Conservation (phyloP, 139 green algal species). For the Chlamydomonas sp. region DNA sequence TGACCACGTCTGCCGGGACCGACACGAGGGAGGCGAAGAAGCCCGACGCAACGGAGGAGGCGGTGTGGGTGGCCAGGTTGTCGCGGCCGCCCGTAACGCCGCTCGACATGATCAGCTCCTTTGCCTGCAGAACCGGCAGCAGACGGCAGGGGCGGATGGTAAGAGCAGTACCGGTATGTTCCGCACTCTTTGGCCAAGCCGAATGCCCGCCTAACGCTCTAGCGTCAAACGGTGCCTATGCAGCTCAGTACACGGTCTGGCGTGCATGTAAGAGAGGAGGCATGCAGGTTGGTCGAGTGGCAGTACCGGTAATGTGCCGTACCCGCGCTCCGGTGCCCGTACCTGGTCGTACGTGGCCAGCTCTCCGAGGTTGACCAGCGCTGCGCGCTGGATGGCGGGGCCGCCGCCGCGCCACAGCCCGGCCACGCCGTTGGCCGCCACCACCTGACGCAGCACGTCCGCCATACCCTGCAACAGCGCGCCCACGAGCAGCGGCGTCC, state of each 20-base stretch:
- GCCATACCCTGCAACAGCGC: conserved; percentile 26
- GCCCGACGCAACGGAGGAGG: conserved; percentile 55
- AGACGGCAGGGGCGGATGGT: neutral
- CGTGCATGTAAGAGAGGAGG: no score
- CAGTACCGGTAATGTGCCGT: no score
- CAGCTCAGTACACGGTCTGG: no score
- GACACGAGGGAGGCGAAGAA: conserved; percentile 47
- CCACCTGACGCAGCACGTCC: conserved; percentile 44
- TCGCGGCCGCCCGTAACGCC: conserved; percentile 50
- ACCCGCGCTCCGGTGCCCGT: no score
- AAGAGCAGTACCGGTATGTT: no score
- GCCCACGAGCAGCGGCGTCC: neutral
- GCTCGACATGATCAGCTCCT: conserved; percentile 47
- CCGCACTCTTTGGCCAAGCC: no score
- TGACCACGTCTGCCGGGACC: conserved; percentile 72
- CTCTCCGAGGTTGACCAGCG: conserved; percentile 80
- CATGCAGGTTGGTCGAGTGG: no score
- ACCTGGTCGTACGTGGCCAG: conserved; percentile 74
- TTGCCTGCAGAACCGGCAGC: conserved; percentile 27
- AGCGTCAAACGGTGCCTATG: no score
- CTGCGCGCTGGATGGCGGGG: conserved; percentile 74
- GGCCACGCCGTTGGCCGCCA: conserved; percentile 48
- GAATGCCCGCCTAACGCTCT: no score
- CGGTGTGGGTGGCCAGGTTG: conserved; percentile 57
- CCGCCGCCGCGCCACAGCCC: conserved; percentile 68